A percentile compares a stretch with the other conserved stretches of the same genome.
Conservation (phyloP, 2,329 filamentous ascomycete genomes). For the Fusarium concolor region DNA sequence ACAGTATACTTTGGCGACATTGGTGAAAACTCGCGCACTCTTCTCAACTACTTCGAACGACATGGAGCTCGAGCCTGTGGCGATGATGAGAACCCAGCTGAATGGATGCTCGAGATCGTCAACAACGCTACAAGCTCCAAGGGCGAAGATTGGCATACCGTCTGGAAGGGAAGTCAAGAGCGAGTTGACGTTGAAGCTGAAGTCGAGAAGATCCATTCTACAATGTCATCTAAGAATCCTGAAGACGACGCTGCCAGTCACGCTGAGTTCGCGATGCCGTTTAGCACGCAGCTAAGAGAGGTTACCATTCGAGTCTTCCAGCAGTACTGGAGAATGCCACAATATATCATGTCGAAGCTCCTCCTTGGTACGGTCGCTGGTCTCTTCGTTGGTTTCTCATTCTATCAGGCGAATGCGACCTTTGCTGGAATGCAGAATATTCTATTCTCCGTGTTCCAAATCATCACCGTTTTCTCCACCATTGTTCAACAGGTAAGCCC, state of each 20-base stretch:
- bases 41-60: slow-evolving; percentile 72
- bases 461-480: slow-evolving; percentile 78
- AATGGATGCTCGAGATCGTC: slow-evolving; percentile 75
- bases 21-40: slow-evolving; percentile 66
- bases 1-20: slow-evolving; percentile 78
- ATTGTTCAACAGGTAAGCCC: slow-evolving; percentile 68
- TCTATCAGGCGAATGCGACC: slow-evolving; percentile 66
- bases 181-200: slow-evolving; percentile 66
- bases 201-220: slow-evolving; percentile 70
- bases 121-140: slow-evolving; percentile 54
- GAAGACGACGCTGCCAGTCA: slow-evolving; percentile 47
- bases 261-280: slow-evolving; percentile 83
- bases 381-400: slow-evolving; percentile 81
- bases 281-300: slow-evolving; percentile 71
- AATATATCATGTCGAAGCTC: slow-evolving; percentile 81
- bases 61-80: slow-evolving; percentile 72
- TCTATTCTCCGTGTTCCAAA: slow-evolving; percentile 80
- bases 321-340: slow-evolving; percentile 85
- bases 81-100: slow-evolving; percentile 76
- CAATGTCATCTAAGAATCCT: slow-evolving; percentile 49
- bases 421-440: slow-evolving; percentile 79
- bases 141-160: slow-evolving; percentile 71
- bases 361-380: slow-evolving; percentile 68
- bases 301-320: slow-evolving; percentile 79
- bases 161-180: slow-evolving; percentile 70